phyloP scores from a whole-genome alignment of 2,329 filamentous ascomycete genomes.

The Exophiala lecanii-corni region DNA sequence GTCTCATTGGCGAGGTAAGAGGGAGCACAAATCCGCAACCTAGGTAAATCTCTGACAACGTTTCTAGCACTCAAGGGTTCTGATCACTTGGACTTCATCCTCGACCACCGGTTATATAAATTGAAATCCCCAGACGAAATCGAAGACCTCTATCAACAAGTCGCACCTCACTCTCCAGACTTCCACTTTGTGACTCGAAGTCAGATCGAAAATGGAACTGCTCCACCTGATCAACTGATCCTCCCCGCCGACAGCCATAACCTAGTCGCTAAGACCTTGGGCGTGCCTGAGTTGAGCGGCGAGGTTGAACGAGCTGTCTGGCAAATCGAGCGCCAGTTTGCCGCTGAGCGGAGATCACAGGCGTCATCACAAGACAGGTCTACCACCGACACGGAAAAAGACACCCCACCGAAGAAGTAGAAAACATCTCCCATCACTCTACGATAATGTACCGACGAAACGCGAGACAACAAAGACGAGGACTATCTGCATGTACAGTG shows the following conservation, averaged over 20 bases:
- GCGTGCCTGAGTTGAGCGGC: conserved; percentile 64
- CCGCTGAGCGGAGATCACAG: conserved; percentile 8
- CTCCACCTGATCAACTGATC: conserved; percentile 42
- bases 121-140: conserved; percentile 63
- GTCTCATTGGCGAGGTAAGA: conserved; percentile 74
- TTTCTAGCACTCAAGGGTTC: conserved; percentile 68
- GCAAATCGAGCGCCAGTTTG: conserved; percentile 55
- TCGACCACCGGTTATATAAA: conserved; percentile 66
- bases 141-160: conserved; percentile 65
- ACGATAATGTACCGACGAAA: too few relatives aligned
- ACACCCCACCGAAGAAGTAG: too few relatives aligned
- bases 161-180: conserved; percentile 33
- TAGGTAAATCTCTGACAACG: conserved; percentile 16
- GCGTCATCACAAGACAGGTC: background rate
- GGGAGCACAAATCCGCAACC: conserved; percentile 25
- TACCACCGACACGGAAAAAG: conserved; percentile 1
- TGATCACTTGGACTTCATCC: conserved; percentile 75
- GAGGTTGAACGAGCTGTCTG: conserved; percentile 72
- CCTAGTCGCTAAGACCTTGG: conserved; percentile 56
- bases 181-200: conserved; percentile 31
- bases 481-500: too few relatives aligned
- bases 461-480: too few relatives aligned
- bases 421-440: too few relatives aligned
- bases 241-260: conserved; percentile 47
- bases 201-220: conserved; percentile 33